These are phyloP conservation scores for Saksenaea oblongispora DNA, from an alignment of 371 early-diverging fungal genomes.

Conservation along the genomic window DNA sequence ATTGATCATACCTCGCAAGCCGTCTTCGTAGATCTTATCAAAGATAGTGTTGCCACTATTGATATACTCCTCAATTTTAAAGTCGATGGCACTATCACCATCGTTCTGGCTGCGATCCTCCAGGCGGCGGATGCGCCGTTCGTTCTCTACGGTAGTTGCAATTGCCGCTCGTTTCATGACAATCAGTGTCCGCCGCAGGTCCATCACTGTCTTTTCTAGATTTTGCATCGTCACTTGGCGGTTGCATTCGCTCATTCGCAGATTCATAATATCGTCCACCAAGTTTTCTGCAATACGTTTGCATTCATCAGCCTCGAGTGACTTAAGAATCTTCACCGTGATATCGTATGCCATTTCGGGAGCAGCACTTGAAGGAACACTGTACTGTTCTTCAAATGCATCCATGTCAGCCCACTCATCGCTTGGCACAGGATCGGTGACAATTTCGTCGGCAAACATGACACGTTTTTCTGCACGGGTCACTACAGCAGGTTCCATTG, in stretches of 20 bases:
- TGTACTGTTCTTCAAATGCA: slow-evolving; percentile 60
- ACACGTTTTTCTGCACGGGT: slow-evolving; percentile 28
- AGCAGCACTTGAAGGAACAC: slow-evolving; percentile 54
- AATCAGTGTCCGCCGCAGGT: slow-evolving; percentile 73
- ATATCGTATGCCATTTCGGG: slow-evolving; percentile 63
- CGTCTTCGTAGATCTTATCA: slow-evolving; percentile 64
- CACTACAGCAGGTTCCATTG: slow-evolving; percentile 14
- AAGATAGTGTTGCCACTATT: slow-evolving; percentile 57
- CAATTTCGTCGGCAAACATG: slow-evolving; percentile 52
- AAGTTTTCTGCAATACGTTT: slow-evolving; percentile 70
- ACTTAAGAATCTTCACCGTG: slow-evolving; percentile 67
- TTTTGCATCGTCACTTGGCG: slow-evolving; percentile 63
- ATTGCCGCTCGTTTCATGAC: slow-evolving; percentile 84
- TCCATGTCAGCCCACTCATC: slow-evolving; percentile 55
- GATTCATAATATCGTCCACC: slow-evolving; percentile 76
- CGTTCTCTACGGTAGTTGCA: slow-evolving; percentile 76
- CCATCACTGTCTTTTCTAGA: slow-evolving; percentile 71
- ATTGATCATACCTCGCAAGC: slow-evolving; percentile 47
- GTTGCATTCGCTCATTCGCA: slow-evolving; percentile 65
- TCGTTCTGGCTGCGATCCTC: slow-evolving; percentile 42
- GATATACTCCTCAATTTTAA: slow-evolving; percentile 50
- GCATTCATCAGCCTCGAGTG: slow-evolving; percentile 70
- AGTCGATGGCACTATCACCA: slow-evolving; percentile 26
- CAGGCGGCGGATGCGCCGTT: slow-evolving; percentile 71
- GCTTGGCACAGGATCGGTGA: slow-evolving; percentile 29